Evolutionary conservation across 768 basidiomycete genomes (phyloP), one percentile per base, ranked within the genome.

Genomic region (Mycena pura): DNA sequence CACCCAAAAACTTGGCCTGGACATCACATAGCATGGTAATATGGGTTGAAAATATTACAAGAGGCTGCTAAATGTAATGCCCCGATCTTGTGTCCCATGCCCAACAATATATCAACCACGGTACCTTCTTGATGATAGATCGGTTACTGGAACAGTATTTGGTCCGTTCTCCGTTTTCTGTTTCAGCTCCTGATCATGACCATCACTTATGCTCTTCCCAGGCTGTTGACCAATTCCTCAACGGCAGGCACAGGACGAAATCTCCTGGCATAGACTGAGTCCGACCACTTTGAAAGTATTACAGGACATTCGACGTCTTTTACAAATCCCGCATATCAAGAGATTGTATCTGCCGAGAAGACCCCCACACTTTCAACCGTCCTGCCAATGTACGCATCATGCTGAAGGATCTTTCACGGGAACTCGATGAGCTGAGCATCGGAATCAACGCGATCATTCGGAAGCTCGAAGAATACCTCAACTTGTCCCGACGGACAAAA

Each of bases 51-150:
- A n/a, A n/a, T n/a, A n/a, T n/a, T n/a, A n/a, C n/a, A n/a, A n/a
- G n/a, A n/a, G n/a, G n/a, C n/a, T n/a, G n/a, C n/a, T n/a, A n/a
- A n/a, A n/a, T n/a, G n/a, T n/a, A n/a, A n/a, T n/a, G n/a, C n/a
- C n/a, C n/a, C n/a, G n/a, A n/a, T n/a, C n/a, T n/a, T n/a, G n/a
- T n/a, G n/a, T n/a, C n/a, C n/a, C n/a, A n/a, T n/a, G n/a, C n/a
- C n/a, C n/a, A n/a, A n/a, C n/a, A n/a, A n/a, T n/a, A n/a, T n/a
- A n/a, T n/a, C n/a, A n/a, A n/a, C n/a, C n/a, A n/a, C 15, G 71
- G 74, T 29, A 74, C 61, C 6, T 74, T 65, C 44, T 32, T 70
- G 5, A 76, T 76, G 73, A 67, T 75, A 62, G 72, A 73, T 39
- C 62, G 70, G 10, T 54, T 68, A 17, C 52, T 74, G 2, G 54